Evolutionary conservation across 2,329 filamentous ascomycete genomes (phyloP).

Genomic region (Orbilia blumenaviensis): DNA sequence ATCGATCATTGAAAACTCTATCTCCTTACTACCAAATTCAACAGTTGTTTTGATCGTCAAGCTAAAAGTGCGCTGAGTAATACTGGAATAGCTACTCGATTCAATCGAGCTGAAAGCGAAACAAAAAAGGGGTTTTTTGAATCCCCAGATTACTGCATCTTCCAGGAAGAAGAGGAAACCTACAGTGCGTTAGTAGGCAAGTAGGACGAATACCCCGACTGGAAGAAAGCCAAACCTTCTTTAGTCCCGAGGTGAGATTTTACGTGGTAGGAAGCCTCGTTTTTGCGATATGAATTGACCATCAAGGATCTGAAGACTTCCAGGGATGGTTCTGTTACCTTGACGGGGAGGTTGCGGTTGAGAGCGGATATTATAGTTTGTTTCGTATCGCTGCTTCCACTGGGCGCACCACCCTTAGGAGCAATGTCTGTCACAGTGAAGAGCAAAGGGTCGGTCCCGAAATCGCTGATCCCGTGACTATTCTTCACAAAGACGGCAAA

Average conservation of each 20-base stretch:
- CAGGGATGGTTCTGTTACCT: constrained; percentile 54
- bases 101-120: constrained; percentile 70
- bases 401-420: constrained; percentile 68
- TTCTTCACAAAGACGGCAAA: constrained; percentile 71
- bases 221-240: constrained; percentile 63
- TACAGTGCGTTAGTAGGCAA: constrained; percentile 30
- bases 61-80: constrained; percentile 75
- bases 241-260: constrained; percentile 74
- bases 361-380: constrained; percentile 54
- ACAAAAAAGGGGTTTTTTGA: constrained; percentile 75
- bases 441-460: constrained; percentile 68
- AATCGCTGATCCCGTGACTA: constrained; percentile 59
- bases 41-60: constrained; percentile 69
- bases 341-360: constrained; percentile 49
- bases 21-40: constrained; percentile 63
- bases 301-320: constrained; percentile 54
- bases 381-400: constrained; percentile 41
- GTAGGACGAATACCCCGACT: neutral
- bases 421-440: constrained; percentile 71
- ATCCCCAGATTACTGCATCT: constrained; percentile 74
- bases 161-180: constrained; percentile 73
- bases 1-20: constrained; percentile 75
- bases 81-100: constrained; percentile 73
- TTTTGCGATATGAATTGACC: constrained; percentile 57
- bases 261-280: constrained; percentile 72